Base-by-base conservation (phyloP, 2,329 filamentous ascomycete species). In the Botryotinia calthae region DNA sequence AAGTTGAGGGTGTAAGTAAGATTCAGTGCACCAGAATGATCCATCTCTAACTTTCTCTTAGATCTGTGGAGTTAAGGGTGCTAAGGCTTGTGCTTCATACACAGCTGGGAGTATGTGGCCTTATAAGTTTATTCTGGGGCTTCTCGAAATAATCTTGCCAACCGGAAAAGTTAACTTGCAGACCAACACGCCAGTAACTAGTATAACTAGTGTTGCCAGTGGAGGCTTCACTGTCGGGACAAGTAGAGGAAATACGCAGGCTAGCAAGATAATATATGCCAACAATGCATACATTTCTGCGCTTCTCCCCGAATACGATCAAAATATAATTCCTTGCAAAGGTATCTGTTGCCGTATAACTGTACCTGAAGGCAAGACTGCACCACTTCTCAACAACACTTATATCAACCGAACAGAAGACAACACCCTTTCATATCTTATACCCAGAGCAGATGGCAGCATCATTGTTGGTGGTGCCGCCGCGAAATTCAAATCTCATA, bases 281-380 rank as follows among this genome's bases (percentile, higher is more conserved):
- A 92, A 89, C 1, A 93, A 93, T 76, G 90, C 84, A 22, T 93
- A 92, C 79, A 91, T 89, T 0, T 86, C 88, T 1, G 84, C 86
- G 20, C 79, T 93, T 9, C 82, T 90, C 1, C 89, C 89, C 0
- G 79, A 84, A 86, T 77, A 75, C 58, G 25, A 67, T 14, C 59
- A 71, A 73, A 85, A 87, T 16, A 91, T 93, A 73, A 84, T 91
- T 14, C 91, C 91, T 0, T 88, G 85, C 25, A 82, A 86, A 12
- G 85, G 85, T 1, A 81, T 81, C 3, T 82, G 81, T 37, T 88
- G 86, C 62, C 78, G 75, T 14, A 82, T 82, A 14, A 73, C 68
- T 25, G 75, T 74, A 3, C 78, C 80, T 4, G 75, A 78, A 9
- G 75, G 73, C 28, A 64, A 54, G 0, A 42, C 22, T 0, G 74